Base-by-base conservation (phyloP, 2,329 filamentous ascomycete species). In the Aspergillus fijiensis region DNA sequence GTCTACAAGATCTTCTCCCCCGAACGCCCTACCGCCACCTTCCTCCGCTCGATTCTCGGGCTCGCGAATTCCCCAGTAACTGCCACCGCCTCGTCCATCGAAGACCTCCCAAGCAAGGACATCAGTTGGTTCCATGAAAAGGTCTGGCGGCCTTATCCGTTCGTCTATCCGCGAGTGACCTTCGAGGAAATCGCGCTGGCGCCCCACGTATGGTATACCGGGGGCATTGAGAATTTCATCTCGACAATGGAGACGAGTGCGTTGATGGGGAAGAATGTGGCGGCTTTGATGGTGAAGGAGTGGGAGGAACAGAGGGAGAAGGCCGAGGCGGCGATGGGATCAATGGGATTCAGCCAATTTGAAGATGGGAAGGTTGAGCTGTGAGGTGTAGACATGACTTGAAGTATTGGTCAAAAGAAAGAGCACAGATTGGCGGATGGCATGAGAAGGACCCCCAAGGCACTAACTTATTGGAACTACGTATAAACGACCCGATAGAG, bases 201-300 rank as follows among this genome's bases (percentile, higher is more conserved):
- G 5, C 70, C 71, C 3, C 65, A 71, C 52, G 47, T 81, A 12
- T 81, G 83, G 83, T 88, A 88, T 67, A 87, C 85, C 5, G 80
- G 81, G 55, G 84, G 83, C 0, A 96, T 98, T 49, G 94, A 98
- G 77, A 89, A 89, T 67, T 97, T 99, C 73, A 96, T 98, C 67
- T 95, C 90, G 10, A 96, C 92, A 0, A 98, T 99, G 95, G 95
- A 99, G 81, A 97, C 95, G 6, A 96, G 88, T 73, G 90, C 91
- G 1, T 76, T 98, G 66, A 95, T 95, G 87, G 95, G 95, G 5
- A 81, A 76, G 71, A 87, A 88, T 62, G 80, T 84, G 57, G 81
- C 80, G 16, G 80, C 81, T 58, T 82, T 86, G 63, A 86, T 86
- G 52, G 70, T 72, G 71, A 84, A 81, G 77, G 84, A 76, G 5